Evolutionary conservation across 2,329 filamentous ascomycete genomes (phyloP).

Genomic region (Blastomyces gilchristii): DNA sequence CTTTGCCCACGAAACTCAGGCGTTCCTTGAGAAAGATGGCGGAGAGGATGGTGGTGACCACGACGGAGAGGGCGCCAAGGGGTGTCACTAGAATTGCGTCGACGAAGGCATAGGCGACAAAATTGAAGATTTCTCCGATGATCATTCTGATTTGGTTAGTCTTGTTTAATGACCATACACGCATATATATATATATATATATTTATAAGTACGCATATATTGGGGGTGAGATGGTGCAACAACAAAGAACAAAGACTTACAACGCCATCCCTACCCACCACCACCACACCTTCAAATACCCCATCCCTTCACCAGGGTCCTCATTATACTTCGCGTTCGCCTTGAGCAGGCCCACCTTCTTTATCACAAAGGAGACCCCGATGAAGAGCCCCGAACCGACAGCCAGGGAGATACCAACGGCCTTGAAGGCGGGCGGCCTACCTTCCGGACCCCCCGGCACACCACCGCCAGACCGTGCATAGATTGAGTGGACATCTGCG

Average conservation of each 20-base stretch:
- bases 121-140: constrained; percentile 90
- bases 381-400: constrained; percentile 86
- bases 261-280: constrained; percentile 66
- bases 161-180: neutral
- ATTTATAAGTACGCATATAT: neutral
- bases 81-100: constrained; percentile 94
- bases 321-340: constrained; percentile 96
- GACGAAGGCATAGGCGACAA: constrained; percentile 92
- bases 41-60: constrained; percentile 81
- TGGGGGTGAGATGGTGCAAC: neutral
- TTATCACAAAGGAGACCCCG: constrained; percentile 86
- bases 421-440: constrained; percentile 60
- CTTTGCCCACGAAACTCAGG: constrained; percentile 88
- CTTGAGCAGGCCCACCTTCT: constrained; percentile 81
- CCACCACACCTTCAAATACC: constrained; percentile 86
- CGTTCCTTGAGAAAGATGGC: constrained; percentile 94
- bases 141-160: constrained; percentile 66
- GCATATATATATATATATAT: no score
- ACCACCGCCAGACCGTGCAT: constrained; percentile 35
- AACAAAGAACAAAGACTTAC: neutral
- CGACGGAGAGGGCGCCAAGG: constrained; percentile 80
- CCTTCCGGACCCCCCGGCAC: constrained; percentile 16
- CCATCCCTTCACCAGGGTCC: constrained; percentile 89
- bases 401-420: constrained; percentile 75
- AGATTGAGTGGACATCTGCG: constrained; percentile 34